Conservation (phyloP, 2,329 filamentous ascomycete species). For the Pseudogymnoascus sp. region DNA sequence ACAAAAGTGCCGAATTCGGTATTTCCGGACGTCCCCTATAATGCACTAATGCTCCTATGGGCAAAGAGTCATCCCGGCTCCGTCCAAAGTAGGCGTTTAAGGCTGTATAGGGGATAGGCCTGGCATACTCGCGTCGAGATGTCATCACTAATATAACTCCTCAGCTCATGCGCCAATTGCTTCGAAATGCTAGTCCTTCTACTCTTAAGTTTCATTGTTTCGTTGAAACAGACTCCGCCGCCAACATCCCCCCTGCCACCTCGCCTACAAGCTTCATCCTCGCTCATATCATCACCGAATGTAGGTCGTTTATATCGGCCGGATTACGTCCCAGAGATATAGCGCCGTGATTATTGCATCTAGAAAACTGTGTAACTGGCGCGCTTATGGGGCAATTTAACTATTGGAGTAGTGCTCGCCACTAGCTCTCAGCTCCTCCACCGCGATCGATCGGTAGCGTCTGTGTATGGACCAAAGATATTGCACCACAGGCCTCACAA, state of each 20-base stretch:
- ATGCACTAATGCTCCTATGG: conserved; percentile 2
- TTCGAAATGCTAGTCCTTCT: too few relatives aligned
- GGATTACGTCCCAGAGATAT: background rate
- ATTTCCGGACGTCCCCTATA: background rate
- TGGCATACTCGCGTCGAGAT: background rate
- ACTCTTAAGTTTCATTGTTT: background rate
- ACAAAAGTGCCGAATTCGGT: conserved; percentile 7
- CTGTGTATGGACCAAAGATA: background rate
- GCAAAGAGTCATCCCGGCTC: background rate
- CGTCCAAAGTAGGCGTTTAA: background rate
- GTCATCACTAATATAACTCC: background rate
- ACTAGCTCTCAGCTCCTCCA: conserved; percentile 7
- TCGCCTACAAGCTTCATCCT: background rate
- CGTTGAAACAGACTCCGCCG: background rate
- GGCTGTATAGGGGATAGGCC: conserved; percentile 1
- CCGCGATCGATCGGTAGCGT: background rate
- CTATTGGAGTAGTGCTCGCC: conserved; percentile 5
- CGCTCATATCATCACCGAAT: background rate
- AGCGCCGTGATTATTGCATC: background rate
- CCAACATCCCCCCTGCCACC: too few relatives aligned
- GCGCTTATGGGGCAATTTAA: conserved; percentile 8
- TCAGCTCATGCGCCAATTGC: background rate
- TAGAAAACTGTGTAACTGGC: background rate
- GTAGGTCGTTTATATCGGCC: background rate
- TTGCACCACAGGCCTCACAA: conserved; percentile 8